Evolutionary conservation across 2,329 filamentous ascomycete genomes (phyloP).

Genomic region (Fusarium odoratissimum): DNA sequence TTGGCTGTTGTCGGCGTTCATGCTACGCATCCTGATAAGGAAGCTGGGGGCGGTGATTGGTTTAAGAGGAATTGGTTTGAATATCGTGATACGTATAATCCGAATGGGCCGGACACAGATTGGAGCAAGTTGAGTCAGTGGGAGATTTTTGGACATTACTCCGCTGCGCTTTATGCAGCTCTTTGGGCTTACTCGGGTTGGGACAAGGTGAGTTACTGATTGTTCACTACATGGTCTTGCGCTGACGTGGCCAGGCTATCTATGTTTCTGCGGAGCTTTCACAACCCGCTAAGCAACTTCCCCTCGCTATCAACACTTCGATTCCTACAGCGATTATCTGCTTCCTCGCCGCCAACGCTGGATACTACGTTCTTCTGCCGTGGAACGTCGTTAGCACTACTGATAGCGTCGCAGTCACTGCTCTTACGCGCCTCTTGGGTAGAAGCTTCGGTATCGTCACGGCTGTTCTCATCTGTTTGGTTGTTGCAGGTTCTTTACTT

Average conservation of each 20-base stretch:
- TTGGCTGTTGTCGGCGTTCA: conserved; percentile 59
- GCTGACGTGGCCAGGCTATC: conserved; percentile 55
- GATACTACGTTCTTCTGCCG: conserved; percentile 72
- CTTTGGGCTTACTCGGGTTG: conserved; percentile 75
- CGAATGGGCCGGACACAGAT: conserved; percentile 61
- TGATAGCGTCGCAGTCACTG: conserved; percentile 73
- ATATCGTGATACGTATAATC: conserved; percentile 60
- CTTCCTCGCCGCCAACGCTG: conserved; percentile 69
- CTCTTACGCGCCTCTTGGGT: conserved; percentile 66
- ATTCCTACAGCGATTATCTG: conserved; percentile 69
- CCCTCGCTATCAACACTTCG: conserved; percentile 70
- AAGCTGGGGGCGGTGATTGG: conserved; percentile 64
- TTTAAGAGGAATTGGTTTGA: conserved; percentile 65
- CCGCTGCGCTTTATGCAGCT: conserved; percentile 70
- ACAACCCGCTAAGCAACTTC: conserved; percentile 64
- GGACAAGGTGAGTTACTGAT: conserved; percentile 65
- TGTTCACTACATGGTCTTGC: fast-evolving
- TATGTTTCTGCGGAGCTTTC: conserved; percentile 67
- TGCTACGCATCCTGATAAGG: conserved; percentile 49
- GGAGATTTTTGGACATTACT: conserved; percentile 70
- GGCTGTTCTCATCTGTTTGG: conserved; percentile 68
- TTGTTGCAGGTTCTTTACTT: conserved; percentile 70
- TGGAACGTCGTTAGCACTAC: conserved; percentile 69
- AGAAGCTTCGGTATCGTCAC: conserved; percentile 63
- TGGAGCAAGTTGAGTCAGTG: conserved; percentile 63